Conservation (phyloP, 2,329 filamentous ascomycete genomes). For the Fusarium circinatum region DNA sequence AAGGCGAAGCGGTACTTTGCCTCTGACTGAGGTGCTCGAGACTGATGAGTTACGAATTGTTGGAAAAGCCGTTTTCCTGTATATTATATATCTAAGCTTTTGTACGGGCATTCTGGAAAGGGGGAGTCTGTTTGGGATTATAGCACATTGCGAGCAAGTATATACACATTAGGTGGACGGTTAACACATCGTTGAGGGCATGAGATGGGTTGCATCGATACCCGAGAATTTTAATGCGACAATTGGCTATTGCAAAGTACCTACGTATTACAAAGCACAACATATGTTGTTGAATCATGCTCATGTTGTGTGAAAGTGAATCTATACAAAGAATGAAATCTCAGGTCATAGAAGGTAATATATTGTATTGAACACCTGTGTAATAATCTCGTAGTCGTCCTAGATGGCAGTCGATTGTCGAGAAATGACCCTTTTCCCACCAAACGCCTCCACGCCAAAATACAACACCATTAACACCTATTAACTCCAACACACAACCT, state of each 20-base stretch:
- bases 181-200: constrained; percentile 14
- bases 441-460: background rate
- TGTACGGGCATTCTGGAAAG: background rate
- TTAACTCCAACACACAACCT: background rate
- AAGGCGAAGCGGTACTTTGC: constrained; percentile 79
- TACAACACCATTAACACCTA: background rate
- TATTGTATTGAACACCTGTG: background rate
- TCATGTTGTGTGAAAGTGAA: background rate
- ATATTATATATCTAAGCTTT: constrained; percentile 24
- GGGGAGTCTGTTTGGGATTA: constrained; percentile 17
- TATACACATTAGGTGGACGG: constrained; percentile 7
- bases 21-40: constrained; percentile 59
- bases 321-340: background rate
- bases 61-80: constrained; percentile 25
- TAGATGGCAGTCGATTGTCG: background rate
- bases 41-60: constrained; percentile 40
- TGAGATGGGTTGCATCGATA: constrained; percentile 30
- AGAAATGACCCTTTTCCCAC: background rate
- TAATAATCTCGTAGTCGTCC: background rate
- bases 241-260: background rate
- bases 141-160: background rate
- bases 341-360: background rate
- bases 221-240: constrained; percentile 31
- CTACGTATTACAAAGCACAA: background rate
- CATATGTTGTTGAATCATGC: background rate